Conservation (phyloP, 2,329 filamentous ascomycete species). For the Alternaria triticimaculans region DNA sequence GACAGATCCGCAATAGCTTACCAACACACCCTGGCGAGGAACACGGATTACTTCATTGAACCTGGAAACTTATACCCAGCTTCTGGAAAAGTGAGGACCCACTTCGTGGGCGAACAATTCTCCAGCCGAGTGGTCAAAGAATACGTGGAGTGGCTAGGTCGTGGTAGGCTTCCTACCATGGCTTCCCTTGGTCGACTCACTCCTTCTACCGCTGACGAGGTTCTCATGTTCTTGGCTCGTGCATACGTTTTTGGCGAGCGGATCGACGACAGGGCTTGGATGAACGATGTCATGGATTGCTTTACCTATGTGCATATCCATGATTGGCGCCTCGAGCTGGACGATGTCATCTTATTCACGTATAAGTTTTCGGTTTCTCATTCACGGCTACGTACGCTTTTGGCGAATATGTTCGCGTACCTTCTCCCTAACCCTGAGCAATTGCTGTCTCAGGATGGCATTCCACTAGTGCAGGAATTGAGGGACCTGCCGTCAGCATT, state of each 20-base stretch:
- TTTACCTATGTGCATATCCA: not conserved
- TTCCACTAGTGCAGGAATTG: not conserved
- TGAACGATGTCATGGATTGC: not conserved
- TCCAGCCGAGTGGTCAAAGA: not conserved
- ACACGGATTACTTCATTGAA: not conserved
- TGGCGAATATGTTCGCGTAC: not conserved
- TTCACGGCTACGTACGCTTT: not conserved
- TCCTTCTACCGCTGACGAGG: not conserved
- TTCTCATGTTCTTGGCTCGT: not conserved
- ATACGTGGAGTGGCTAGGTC: not conserved
- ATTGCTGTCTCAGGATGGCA: not conserved
- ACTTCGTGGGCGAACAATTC: not conserved
- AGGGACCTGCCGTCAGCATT: not conserved
- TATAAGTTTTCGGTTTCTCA: not conserved
- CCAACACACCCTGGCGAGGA: not conserved
- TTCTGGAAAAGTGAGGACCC: not conserved
- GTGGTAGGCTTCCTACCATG: not conserved
- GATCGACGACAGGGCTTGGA: not conserved
- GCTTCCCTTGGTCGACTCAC: not conserved
- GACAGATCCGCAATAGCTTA: too few relatives aligned
- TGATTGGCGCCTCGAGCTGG: not conserved
- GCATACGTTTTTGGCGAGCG: not conserved
- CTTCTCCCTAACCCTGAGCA: not conserved
- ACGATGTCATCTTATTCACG: not conserved
- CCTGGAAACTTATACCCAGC: not conserved